Percentiles rank a stretch among this genome's conserved stretches.
Evolutionary conservation across 1,139 yeast species (phyloP).

Genomic region (Chernovozyma sophiae-reginae): DNA sequence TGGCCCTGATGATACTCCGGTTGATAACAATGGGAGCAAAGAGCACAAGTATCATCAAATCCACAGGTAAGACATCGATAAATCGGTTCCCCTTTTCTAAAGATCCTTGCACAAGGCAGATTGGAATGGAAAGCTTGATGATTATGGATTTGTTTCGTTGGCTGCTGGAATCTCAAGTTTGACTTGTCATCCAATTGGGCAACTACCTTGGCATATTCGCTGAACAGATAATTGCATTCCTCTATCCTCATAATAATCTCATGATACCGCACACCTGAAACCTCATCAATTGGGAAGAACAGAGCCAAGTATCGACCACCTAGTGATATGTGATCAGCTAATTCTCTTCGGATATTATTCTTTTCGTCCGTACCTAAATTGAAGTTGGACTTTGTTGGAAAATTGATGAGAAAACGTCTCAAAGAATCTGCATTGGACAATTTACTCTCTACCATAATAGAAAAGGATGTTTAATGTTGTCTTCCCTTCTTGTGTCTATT

Average conservation of each 20-base stretch:
- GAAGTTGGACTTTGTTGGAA: conserved; percentile 33
- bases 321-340: conserved; percentile 49
- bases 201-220: conserved; percentile 23
- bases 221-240: conserved; percentile 31
- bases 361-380: conserved; percentile 31
- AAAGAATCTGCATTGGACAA: conserved; percentile 5
- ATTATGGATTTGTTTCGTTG: conserved; percentile 17
- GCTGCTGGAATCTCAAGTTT: conserved; percentile 18
- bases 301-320: conserved; percentile 46
- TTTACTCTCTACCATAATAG: too few relatives aligned
- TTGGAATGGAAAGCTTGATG: conserved; percentile 55
- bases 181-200: conserved; percentile 9
- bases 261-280: conserved; percentile 8
- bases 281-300: conserved; percentile 44
- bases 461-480: too few relatives aligned
- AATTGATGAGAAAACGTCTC: conserved; percentile 27
- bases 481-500: too few relatives aligned
- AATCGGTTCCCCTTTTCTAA: conserved; percentile 82
- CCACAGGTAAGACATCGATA: conserved; percentile 83
- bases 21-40: conserved; percentile 76
- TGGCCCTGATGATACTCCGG: conserved; percentile 73
- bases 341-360: conserved; percentile 42
- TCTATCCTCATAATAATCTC: conserved; percentile 11
- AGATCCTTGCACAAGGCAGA: conserved; percentile 73
- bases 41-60: conserved; percentile 73